A percentile compares a stretch with the other conserved stretches of the same genome.
Conservation (phyloP, 2,329 filamentous ascomycete genomes). For the Phialophora tarda region DNA sequence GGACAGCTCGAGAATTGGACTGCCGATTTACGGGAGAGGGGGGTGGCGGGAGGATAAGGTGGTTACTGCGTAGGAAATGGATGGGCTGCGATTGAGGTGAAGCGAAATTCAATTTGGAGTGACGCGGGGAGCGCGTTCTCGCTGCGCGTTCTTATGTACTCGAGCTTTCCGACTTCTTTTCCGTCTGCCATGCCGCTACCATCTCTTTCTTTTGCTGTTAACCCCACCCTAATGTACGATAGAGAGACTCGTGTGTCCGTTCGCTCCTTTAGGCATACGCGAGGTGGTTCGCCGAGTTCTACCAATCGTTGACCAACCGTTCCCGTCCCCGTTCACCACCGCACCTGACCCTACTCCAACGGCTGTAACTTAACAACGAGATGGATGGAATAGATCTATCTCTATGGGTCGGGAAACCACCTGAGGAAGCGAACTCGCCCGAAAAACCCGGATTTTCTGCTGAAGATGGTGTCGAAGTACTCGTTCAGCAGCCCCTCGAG, state of each 20-base stretch:
- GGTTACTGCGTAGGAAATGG: neutral
- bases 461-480: conserved; percentile 3
- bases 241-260: neutral
- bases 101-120: neutral
- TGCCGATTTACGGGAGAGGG: neutral
- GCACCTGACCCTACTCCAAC: neutral
- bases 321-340: neutral
- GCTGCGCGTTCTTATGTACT: neutral
- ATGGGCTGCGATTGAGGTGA: neutral
- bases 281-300: neutral
- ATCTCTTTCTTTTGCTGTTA: neutral
- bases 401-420: conserved; percentile 35
- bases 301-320: neutral
- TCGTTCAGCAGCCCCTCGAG: neutral
- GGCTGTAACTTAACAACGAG: neutral
- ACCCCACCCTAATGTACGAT: neutral
- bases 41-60: neutral
- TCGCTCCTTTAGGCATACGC: neutral
- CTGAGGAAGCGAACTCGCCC: conserved; percentile 14
- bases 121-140: neutral
- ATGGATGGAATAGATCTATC: conserved; percentile 27
- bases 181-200: neutral
- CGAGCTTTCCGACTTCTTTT: neutral
- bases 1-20: neutral
- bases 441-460: conserved; percentile 1